Evolutionary conservation across 306 rosid genomes (phyloP), one percentile per base, ranked within the genome.

Genomic region (Quercus aquifolioides): DNA sequence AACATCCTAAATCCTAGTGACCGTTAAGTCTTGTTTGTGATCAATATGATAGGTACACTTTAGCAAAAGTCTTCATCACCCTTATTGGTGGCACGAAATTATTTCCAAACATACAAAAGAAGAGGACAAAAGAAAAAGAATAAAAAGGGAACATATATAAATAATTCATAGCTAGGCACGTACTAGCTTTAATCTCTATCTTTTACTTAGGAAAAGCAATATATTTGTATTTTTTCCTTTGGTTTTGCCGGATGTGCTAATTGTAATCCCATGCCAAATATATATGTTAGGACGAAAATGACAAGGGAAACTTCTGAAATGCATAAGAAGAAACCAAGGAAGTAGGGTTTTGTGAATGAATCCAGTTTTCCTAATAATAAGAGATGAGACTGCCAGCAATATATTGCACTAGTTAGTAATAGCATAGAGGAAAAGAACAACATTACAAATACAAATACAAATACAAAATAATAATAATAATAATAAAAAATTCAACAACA

Each of bases 301-400:
- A 83, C 83, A 79, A 79, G 77, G 68, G 78, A 79, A 83, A 79
- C 74, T 79, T 78, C 77, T 51, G 52, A 83, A 69, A 25, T 38
- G n/a, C 76, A 52, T 7, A 6, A 71, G 55, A 63, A 78, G 55
- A 69, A 26, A 59, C 79, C 83, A 74, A 75, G 64, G 71, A 75
- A 74, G 69, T 69, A 69, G 38, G 63, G 31, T 21, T 57, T 33
- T 21, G 9, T 56, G 30, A 28, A 63, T 6, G 51, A 28, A 38
- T 20, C 31, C 21, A 41, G 46, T 41, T 41, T 41, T 41, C 46
- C 46, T 8, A 41, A 41, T 20, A 10, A 3, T 59, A 21, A 60
- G 67, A 60, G 26, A 60, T 59, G 14, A 41, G 46, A 41, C 11
- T 41, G 54, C 54, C 54, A 49, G 54, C 54, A 49, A 41, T 41